Evolutionary conservation across 192 early-diverging fungal genomes (phyloP).

Genomic region (Glomus cerebriforme): DNA sequence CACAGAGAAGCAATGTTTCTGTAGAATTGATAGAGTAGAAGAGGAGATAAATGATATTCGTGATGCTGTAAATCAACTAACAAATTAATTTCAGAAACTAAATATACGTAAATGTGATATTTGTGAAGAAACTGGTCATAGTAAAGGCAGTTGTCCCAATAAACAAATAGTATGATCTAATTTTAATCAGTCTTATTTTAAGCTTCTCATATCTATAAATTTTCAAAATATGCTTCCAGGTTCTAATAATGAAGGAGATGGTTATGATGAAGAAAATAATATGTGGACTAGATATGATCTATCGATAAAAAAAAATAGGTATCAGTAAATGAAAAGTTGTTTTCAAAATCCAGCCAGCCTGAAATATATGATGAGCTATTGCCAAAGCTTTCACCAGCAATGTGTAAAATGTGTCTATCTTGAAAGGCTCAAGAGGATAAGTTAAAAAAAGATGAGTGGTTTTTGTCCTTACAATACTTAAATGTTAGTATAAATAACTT

Average conservation of each 20-base stretch:
- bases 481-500: too few relatives aligned
- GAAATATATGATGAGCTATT: constrained; percentile 14
- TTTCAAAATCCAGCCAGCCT: neutral
- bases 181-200: neutral
- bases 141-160: too few relatives aligned
- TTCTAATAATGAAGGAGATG: neutral
- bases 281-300: neutral
- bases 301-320: constrained; percentile 1
- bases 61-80: too few relatives aligned
- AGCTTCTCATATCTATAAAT: neutral
- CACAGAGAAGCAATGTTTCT: neutral
- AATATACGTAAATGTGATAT: too few relatives aligned
- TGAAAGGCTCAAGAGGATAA: too few relatives aligned
- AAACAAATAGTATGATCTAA: neutral
- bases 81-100: too few relatives aligned
- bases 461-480: too few relatives aligned
- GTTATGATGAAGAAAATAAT: constrained; percentile 11
- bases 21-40: neutral
- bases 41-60: neutral
- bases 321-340: neutral
- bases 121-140: too few relatives aligned
- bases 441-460: too few relatives aligned
- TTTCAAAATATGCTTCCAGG: neutral
- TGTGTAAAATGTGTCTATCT: too few relatives aligned
- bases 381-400: too few relatives aligned